Conservation (phyloP, 345 rosid genomes). For the Microcos paniculata region DNA sequence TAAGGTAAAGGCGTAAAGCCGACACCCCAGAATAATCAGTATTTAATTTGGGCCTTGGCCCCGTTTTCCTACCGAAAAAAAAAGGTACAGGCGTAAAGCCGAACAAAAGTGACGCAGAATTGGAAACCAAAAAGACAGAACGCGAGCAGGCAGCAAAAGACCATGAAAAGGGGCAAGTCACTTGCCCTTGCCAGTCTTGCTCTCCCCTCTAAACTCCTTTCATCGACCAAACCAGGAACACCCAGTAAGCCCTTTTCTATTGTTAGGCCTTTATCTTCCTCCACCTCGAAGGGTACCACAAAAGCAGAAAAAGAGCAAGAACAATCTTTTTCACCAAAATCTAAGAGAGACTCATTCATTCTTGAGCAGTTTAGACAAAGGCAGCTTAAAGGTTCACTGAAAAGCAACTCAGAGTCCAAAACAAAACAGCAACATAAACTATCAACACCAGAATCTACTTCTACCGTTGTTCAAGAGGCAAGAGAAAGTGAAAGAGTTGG, state of each 20-base stretch:
- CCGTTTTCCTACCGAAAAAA: too few relatives aligned
- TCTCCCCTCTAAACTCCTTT: background rate
- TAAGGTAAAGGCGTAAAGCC: too few relatives aligned
- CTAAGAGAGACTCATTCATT: slow-evolving; percentile 16
- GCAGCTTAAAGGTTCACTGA: slow-evolving; percentile 40
- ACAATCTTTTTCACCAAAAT: slow-evolving; percentile 11
- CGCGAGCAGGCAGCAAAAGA: slow-evolving; percentile 7
- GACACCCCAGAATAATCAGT: too few relatives aligned
- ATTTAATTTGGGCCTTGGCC: too few relatives aligned
- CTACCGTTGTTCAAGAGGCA: slow-evolving; percentile 15
- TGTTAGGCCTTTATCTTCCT: slow-evolving; percentile 15
- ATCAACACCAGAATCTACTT: background rate
- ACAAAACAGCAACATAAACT: background rate
- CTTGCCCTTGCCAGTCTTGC: background rate
- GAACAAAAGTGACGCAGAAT: too few relatives aligned
- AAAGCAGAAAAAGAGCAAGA: background rate
- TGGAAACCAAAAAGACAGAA: background rate
- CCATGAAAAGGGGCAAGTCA: slow-evolving; percentile 1
- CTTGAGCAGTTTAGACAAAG: slow-evolving; percentile 52
- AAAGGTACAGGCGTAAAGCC: too few relatives aligned
- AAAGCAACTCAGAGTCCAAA: slow-evolving; percentile 15
- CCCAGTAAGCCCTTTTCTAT: slow-evolving; percentile 13
- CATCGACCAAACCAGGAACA: slow-evolving; percentile 8
- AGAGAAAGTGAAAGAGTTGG: background rate
- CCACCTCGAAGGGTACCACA: background rate